Conservation (phyloP, 306 rosid genomes). For the Lathyrus aphaca region DNA sequence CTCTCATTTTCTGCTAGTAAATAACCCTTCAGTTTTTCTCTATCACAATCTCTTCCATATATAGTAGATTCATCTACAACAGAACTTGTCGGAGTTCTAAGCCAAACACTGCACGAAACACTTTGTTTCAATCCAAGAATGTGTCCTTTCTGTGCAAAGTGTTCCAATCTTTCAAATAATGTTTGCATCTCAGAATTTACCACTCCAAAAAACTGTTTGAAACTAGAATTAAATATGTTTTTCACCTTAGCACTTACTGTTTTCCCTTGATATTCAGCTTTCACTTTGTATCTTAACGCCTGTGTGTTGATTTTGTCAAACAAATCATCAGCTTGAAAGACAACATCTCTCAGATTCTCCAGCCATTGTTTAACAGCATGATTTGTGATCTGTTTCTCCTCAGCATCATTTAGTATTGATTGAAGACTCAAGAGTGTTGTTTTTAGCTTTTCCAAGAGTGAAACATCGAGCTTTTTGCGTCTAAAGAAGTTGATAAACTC, state of each 20-base stretch:
- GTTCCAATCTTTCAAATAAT: conserved; percentile 38
- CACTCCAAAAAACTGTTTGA: conserved; percentile 36
- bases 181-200: conserved; percentile 37
- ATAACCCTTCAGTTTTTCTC: conserved; percentile 30
- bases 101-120: conserved; percentile 21
- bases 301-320: conserved; percentile 14
- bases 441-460: conserved; percentile 16
- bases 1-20: conserved; percentile 10
- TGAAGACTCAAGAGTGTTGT: conserved; percentile 30
- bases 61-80: conserved; percentile 51
- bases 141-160: conserved; percentile 43
- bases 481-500: conserved; percentile 1
- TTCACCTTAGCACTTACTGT: conserved; percentile 37
- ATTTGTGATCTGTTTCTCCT: conserved; percentile 32
- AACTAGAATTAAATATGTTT: conserved; percentile 35
- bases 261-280: conserved; percentile 15
- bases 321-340: conserved; percentile 29
- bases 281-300: conserved; percentile 21
- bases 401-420: conserved; percentile 34
- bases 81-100: conserved; percentile 35
- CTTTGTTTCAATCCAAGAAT: conserved; percentile 44
- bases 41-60: conserved; percentile 43
- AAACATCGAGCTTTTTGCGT: not conserved
- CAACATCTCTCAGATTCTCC: conserved; percentile 21
- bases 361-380: conserved; percentile 34